These are phyloP conservation scores for Raffaelea ambrosiae DNA, from an alignment of 2,329 filamentous ascomycete species.

Conservation along the genomic window DNA sequence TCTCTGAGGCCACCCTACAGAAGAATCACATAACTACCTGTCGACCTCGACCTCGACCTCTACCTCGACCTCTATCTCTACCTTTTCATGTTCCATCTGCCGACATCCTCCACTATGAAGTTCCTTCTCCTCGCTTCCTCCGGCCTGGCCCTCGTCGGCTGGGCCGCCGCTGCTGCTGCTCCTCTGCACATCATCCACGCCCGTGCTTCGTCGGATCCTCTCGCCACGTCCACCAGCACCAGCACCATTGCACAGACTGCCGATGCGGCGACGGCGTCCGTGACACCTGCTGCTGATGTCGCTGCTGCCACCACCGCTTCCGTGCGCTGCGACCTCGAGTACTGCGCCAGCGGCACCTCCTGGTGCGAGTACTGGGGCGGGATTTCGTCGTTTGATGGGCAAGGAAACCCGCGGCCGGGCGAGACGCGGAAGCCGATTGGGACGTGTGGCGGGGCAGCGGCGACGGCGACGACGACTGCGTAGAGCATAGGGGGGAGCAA, in stretches of 20 bases:
- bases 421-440: conserved; percentile 12
- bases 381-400: conserved; percentile 12
- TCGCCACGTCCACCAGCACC: too few species aligned
- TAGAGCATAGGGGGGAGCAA: too few species aligned
- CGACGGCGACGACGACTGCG: not conserved
- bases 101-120: not conserved
- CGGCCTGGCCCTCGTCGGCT: not conserved
- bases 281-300: not conserved
- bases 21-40: too few species aligned
- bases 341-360: conserved; percentile 12
- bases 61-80: too few species aligned
- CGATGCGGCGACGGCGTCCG: not conserved
- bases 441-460: not conserved
- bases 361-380: conserved; percentile 16
- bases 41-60: too few species aligned
- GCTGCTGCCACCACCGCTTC: not conserved
- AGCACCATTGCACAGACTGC: too few species aligned
- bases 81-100: too few species aligned
- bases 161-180: not conserved
- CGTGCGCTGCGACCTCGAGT: conserved; percentile 9
- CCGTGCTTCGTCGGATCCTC: too few species aligned
- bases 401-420: conserved; percentile 10
- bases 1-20: too few species aligned
- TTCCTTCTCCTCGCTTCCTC: not conserved
- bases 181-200: too few species aligned